These are phyloP conservation scores for Leccinum barrowsii DNA, from an alignment of 768 basidiomycete genomes.

Conservation along the genomic window DNA sequence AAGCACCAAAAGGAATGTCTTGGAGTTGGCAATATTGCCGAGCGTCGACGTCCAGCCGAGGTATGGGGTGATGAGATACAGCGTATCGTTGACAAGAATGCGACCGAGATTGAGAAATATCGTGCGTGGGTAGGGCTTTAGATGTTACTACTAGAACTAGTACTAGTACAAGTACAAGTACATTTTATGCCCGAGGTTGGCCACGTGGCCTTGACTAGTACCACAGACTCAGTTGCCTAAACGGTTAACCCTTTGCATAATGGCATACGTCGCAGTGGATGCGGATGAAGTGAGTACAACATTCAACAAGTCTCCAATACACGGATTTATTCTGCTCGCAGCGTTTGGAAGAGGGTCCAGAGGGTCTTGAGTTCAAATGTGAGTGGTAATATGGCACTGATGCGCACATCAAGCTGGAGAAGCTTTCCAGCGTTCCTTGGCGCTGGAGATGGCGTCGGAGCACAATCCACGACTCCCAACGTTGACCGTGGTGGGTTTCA, in stretches of 20 bases:
- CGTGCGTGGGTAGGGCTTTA: conserved; percentile 47
- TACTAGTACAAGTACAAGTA: too few relatives aligned
- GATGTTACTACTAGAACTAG: too few relatives aligned
- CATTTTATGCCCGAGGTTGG: too few relatives aligned
- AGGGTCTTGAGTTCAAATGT: conserved; percentile 75
- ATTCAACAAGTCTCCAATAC: neutral
- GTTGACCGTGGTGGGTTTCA: conserved; percentile 47
- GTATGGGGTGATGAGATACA: conserved; percentile 71
- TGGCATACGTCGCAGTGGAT: conserved; percentile 74
- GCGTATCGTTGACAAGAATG: conserved; percentile 53
- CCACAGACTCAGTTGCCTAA: neutral
- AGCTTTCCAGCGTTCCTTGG: conserved; percentile 53
- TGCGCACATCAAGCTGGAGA: neutral
- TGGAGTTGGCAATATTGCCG: conserved; percentile 7
- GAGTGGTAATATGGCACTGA: conserved; percentile 13
- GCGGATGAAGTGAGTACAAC: conserved; percentile 57
- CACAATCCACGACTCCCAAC: conserved; percentile 32
- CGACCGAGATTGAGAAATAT: conserved; percentile 54
- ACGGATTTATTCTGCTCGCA: conserved; percentile 20
- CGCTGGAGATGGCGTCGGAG: conserved; percentile 17
- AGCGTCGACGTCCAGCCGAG: conserved; percentile 39
- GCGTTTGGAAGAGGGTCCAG: conserved; percentile 63
- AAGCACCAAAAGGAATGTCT: conserved; percentile 53
- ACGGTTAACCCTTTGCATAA: conserved; percentile 18
- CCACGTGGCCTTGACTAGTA: conserved; percentile 2